Evolutionary conservation across 1,139 yeast species (phyloP), one percentile per base, ranked within the genome.

Genomic region (Hemisphaericaspora lyxosophila): DNA sequence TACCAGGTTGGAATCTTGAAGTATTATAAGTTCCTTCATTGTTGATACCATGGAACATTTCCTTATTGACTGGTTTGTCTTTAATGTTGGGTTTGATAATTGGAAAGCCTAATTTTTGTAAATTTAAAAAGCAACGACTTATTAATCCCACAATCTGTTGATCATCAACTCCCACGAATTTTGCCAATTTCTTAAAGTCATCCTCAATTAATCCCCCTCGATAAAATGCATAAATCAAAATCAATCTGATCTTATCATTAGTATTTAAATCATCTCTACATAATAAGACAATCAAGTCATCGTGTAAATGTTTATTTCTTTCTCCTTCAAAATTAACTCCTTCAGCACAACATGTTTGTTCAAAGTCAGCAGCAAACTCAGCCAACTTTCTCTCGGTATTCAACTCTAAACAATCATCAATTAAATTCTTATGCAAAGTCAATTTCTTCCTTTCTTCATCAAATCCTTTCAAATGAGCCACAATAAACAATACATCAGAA

Each of bases 121-220:
- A 74, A 57, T 85, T 87, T 36, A 69, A 70, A 55, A 90, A 78
- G 39, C 87, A 72, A 32, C 76, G 49, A 42, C 63, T 55, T 47
- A 68, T 55, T 32, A 70, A 64, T 17, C 74, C 69, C 19, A 67
- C 62, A 41, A 77, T 69, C 34, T 85, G 94, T 16, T 69, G 67
- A 35, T 77, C 74, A 28, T 67, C 62, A 12, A 87, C 75, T 0
- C 83, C 85, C 34, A 86, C 78, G 53, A 90, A 94, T 38, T 72
- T 65, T 33, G 82, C 74, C 31, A 92, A 62, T 54, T 92, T 89
- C 36, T 67, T 63, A 47, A 85, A 78, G 64, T 92, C 99, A 7
- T 72, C 59, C 48, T 82, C 84, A 13, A 87, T 72, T 20, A 92
- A 67, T 0, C 99, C 98, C 4, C 94, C 92, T 48, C 97, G 73